Conservation (phyloP, 2,329 filamentous ascomycete genomes). For the Sporothrix globosa region DNA sequence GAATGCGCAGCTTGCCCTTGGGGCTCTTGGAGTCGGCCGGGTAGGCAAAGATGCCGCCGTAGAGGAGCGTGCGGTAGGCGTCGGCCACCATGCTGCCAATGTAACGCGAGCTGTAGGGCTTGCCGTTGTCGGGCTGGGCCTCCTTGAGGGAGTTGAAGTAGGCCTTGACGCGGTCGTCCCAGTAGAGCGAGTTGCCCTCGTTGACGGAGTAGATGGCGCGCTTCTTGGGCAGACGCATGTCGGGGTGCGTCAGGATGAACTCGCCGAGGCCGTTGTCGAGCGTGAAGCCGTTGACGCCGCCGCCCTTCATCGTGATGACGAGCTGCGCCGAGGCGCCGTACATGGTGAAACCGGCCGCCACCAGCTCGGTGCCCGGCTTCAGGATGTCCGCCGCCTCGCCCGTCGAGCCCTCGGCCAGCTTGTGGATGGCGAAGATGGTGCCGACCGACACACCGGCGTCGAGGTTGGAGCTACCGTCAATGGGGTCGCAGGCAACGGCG, state of each 20-base stretch:
- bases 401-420: conserved; percentile 74
- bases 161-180: conserved; percentile 81
- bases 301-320: conserved; percentile 94
- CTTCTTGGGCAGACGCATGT: conserved; percentile 83
- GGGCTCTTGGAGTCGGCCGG: conserved; percentile 97
- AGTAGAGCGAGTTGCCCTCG: conserved; percentile 97
- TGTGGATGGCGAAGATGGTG: conserved; percentile 95
- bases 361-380: conserved; percentile 84
- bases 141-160: conserved; percentile 91
- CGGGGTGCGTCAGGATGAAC: conserved; percentile 95
- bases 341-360: conserved; percentile 99
- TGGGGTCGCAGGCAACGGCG: conserved; percentile 95
- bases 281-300: conserved; percentile 94
- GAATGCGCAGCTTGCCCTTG: conserved; percentile 94
- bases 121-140: conserved; percentile 67
- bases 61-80: conserved; percentile 91
- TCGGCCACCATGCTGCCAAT: conserved; percentile 99
- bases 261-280: conserved; percentile 95
- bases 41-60: conserved; percentile 97
- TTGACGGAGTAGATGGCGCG: conserved; percentile 96
- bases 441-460: conserved; percentile 97
- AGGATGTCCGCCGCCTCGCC: conserved; percentile 85
- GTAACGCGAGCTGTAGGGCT: conserved; percentile 93
- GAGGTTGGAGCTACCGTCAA: conserved; percentile 96
- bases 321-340: conserved; percentile 96